Percentiles rank a stretch among this genome's conserved stretches.
Evolutionary conservation across 2,329 filamentous ascomycete species (phyloP).

Genomic region (Chaetomiaceae sp.): DNA sequence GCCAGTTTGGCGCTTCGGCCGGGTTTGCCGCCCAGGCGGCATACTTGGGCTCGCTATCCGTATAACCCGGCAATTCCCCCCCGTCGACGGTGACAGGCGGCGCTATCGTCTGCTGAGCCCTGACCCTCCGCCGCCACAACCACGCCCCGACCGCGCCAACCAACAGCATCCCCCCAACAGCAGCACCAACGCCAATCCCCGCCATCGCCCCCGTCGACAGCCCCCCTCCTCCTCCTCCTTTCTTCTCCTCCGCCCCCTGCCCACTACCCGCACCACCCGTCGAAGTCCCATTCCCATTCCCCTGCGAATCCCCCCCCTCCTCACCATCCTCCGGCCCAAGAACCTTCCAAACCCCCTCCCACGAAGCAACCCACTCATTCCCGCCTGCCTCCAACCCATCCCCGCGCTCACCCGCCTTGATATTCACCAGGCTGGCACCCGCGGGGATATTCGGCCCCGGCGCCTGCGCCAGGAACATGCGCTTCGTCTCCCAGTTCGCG

Average conservation of each 20-base stretch:
- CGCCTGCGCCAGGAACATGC: constrained; percentile 1
- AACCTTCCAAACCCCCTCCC: constrained; percentile 6
- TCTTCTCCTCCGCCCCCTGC: neutral
- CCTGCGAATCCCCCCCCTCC: too few relatives aligned
- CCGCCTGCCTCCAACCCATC: neutral
- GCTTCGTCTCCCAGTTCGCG: constrained; percentile 2
- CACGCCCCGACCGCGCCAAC: neutral
- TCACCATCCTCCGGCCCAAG: neutral
- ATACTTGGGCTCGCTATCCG: too few relatives aligned
- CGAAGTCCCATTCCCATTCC: neutral
- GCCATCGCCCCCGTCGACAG: neutral
- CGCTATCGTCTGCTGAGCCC: too few relatives aligned
- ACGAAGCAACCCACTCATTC: constrained; percentile 6
- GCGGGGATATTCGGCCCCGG: neutral
- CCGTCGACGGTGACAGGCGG: too few relatives aligned
- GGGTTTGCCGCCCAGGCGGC: too few relatives aligned
- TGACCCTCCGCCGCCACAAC: neutral
- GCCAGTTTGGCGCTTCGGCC: too few relatives aligned
- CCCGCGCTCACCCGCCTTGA: neutral
- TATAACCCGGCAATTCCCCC: too few relatives aligned
- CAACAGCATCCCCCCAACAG: neutral
- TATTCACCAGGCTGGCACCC: neutral
- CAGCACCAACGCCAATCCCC: constrained; percentile 3
- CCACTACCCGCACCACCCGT: neutral
- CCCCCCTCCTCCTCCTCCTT: neutral